Evolutionary conservation across 495 filamentous ascomycete genomes (phyloP).

Genomic region (Aspergillus nanangensis): DNA sequence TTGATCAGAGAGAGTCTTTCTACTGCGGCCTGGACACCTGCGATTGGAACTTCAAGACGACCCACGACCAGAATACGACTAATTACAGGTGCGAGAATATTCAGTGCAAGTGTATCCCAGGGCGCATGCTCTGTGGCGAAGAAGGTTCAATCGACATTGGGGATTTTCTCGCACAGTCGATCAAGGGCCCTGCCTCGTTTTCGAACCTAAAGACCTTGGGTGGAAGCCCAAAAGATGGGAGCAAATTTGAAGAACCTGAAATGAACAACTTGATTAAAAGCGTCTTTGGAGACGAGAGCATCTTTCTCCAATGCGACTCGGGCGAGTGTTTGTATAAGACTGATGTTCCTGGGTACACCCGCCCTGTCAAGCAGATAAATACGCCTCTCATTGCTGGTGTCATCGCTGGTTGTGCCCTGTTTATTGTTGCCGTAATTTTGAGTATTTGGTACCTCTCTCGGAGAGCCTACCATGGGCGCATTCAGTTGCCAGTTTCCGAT

Average conservation of each 20-base stretch:
- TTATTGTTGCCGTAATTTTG: constrained; percentile 80
- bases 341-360: constrained; percentile 84
- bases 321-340: constrained; percentile 92
- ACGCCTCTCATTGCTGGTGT: constrained; percentile 93
- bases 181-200: constrained; percentile 84
- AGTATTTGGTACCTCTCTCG: constrained; percentile 85
- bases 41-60: constrained; percentile 61
- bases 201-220: constrained; percentile 60
- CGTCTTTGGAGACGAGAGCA: constrained; percentile 88
- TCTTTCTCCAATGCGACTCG: constrained; percentile 72
- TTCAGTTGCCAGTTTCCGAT: constrained; percentile 71
- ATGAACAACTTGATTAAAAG: constrained; percentile 85
- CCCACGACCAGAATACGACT: constrained; percentile 72
- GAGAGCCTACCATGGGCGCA: constrained; percentile 60
- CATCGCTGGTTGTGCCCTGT: constrained; percentile 82
- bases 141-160: constrained; percentile 86
- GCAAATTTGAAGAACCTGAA: constrained; percentile 80
- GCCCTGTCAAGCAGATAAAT: constrained; percentile 92
- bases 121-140: constrained; percentile 89
- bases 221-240: constrained; percentile 55
- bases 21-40: constrained; percentile 88
- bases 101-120: constrained; percentile 81
- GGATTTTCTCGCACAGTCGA: constrained; percentile 74
- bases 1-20: constrained; percentile 89
- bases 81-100: constrained; percentile 80